Base-by-base conservation (phyloP, 2,329 filamentous ascomycete species). In the Hymenoscyphus linearis region DNA sequence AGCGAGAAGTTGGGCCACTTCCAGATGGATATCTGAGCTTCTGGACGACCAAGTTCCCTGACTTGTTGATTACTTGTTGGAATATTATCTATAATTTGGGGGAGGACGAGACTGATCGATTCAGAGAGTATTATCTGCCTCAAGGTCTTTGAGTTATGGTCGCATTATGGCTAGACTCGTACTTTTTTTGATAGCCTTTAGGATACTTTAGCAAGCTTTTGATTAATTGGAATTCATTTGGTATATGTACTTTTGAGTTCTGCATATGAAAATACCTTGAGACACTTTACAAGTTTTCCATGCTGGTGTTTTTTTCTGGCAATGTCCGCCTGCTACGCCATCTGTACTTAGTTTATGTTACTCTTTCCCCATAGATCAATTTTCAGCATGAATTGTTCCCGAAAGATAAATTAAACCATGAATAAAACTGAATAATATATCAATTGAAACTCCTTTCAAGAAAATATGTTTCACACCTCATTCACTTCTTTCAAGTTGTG, bases 91-190 rank as follows among this genome's bases (percentile, higher is more conserved):
- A 79, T 64, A 78, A 83, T 58, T 76, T 85, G 67, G 76, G 76
- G 2, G 75, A 88, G 71, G 75, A 82, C 64, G 73, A 74, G 1
- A 79, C 78, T 58, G 77, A 80, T 69, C 74, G 82, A 16, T 93
- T 95, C 68, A 82, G 78, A 70, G 86, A 87, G 64, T 95, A 93
- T 70, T 93, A 89, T 69, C 75, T 76, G 66, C 81, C 81, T 22
- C 61, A 64, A 58, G 61, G 66, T 4, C 18, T 36, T 52, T 58
- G 44, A 58, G 18, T 4, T 50, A 13, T 44, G 44, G n/a, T 18
- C 4, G 18, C 1, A 13, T 50, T 25, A 4, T 50, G 5, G 12
- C 2, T 12, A 50, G 18, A 40, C n/a, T n/a, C 6, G 16, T 16
- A 13, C 4, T 3, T 50, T 50, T 44, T 50, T 50, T 50, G 44